These are phyloP conservation scores for Xenoacremonium recifei DNA, from an alignment of 2,329 filamentous ascomycete species.

Conservation along the genomic window DNA sequence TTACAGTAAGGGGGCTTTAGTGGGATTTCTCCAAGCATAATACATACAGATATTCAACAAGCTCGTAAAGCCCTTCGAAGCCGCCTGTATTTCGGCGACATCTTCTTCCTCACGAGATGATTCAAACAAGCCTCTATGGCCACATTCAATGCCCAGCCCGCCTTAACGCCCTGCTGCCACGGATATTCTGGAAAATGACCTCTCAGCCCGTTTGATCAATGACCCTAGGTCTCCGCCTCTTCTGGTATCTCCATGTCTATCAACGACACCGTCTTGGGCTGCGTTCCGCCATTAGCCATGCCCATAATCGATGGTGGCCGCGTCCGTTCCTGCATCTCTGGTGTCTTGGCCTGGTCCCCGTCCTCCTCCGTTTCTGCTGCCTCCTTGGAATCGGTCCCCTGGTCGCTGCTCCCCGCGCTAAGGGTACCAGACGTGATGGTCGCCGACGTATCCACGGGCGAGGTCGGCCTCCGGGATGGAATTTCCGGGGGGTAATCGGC, in stretches of 20 bases:
- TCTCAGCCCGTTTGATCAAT: no score
- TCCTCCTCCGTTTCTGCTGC: conserved; percentile 18
- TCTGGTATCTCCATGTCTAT: conserved; percentile 40
- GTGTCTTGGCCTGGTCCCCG: conserved; percentile 26
- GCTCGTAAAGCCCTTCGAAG: no score
- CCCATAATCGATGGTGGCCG: conserved; percentile 26
- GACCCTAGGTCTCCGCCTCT: no score
- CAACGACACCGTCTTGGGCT: conserved; percentile 20
- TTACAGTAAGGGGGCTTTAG: no score
- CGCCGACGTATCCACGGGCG: conserved; percentile 22
- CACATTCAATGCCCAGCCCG: no score
- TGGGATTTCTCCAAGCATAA: no score
- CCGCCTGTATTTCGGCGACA: no score
- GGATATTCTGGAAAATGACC: no score
- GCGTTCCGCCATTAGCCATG: conserved; percentile 14
- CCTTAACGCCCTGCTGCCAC: no score
- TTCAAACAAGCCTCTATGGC: not conserved
- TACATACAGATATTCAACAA: no score
- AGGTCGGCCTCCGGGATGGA: conserved; percentile 10
- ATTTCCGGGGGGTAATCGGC: conserved; percentile 4
- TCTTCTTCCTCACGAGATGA: no score
- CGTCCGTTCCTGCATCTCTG: conserved; percentile 46
- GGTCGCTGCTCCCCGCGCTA: conserved; percentile 17
- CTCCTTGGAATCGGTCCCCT: conserved; percentile 8
- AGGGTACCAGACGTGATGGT: conserved; percentile 25